Base-by-base conservation (phyloP, 345 rosid genomes). In the Citrus sp. region DNA sequence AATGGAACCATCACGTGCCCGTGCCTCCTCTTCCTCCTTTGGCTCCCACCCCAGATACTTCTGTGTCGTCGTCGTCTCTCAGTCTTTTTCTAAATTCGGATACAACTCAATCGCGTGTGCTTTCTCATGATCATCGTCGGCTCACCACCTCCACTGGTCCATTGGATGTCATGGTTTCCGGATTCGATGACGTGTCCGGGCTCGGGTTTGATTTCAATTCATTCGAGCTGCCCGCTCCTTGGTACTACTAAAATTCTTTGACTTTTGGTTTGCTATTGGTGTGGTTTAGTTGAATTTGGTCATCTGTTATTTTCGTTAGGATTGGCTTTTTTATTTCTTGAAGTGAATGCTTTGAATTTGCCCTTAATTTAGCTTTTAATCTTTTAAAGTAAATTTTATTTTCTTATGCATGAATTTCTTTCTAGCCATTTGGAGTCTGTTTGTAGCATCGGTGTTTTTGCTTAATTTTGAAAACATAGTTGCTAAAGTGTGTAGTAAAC, bases 181-280 rank as follows among this genome's bases (percentile, higher is more conserved):
- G 87, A 10, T 74, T 80, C 30, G 88, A 72, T 69, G 70, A 77
- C 21, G 87, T 85, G 10, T 78, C 88, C 12, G 87, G 86, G 2
- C 78, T 88, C 9, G 94, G 81, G 49, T 75, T 90, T 68, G 81
- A 72, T 34, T 84, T 92, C 40, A 82, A 86, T 42, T 87, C 94
- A 13, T 19, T 91, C 27, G 77, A 92, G 81, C 94, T 93, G 78
- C 98, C 98, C 25, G 91, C 95, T 78, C 95, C 97, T 3, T 96
- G 99, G 99, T 96, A 87, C 40, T 30, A 9, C 58, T 30, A 1
- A 61, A 70, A 21, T 55, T 80, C 79, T 61, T 56, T 12, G 14
- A 46, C 83, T 77, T 19, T 75, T 42, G 49, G 49, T 42, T 42
- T 42, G 49, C 16, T 12, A 42, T 42, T 42, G 16, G 49, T 12